phyloP scores from a whole-genome alignment of 768 basidiomycete species.

The Tephrocybe sp. region DNA sequence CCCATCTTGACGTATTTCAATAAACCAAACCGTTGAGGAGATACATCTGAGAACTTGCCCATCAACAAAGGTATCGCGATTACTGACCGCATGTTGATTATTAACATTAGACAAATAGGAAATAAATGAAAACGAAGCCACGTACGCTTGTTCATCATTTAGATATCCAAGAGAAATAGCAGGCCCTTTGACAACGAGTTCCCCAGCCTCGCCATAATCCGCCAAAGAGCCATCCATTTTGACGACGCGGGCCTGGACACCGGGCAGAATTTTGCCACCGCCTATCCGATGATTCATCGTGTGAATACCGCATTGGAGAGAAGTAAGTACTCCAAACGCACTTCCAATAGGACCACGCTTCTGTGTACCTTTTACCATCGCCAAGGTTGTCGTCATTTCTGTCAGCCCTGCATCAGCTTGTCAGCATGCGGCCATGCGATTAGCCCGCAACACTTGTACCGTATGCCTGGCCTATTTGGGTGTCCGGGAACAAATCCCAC shows the following conservation, averaged over 20 bases:
- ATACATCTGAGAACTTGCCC: no score
- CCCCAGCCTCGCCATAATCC: conserved; percentile 44
- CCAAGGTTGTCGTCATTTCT: conserved; percentile 43
- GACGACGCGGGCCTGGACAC: conserved; percentile 42
- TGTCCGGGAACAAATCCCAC: conserved; percentile 44
- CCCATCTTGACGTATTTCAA: no score
- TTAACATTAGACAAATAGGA: conserved; percentile 2
- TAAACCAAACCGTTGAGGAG: no score
- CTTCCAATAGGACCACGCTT: conserved; percentile 39
- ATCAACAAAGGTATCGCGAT: conserved; percentile 56
- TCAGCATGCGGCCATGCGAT: background rate
- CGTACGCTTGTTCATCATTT: conserved; percentile 53
- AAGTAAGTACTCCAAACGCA: conserved; percentile 18
- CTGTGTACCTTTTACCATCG: conserved; percentile 44
- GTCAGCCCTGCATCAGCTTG: conserved; percentile 21
- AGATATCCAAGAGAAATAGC: conserved; percentile 42
- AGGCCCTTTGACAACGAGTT: conserved; percentile 47
- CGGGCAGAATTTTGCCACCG: conserved; percentile 44
- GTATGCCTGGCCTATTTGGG: conserved; percentile 61
- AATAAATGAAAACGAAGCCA: conserved; percentile 12
- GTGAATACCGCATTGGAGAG: background rate
- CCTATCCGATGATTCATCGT: conserved; percentile 21
- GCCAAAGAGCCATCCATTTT: conserved; percentile 46
- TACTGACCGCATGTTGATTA: conserved; percentile 40
- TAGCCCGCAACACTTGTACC: conserved; percentile 32